Conservation (phyloP, 306 rosid species). For the Acacia acuminata region DNA sequence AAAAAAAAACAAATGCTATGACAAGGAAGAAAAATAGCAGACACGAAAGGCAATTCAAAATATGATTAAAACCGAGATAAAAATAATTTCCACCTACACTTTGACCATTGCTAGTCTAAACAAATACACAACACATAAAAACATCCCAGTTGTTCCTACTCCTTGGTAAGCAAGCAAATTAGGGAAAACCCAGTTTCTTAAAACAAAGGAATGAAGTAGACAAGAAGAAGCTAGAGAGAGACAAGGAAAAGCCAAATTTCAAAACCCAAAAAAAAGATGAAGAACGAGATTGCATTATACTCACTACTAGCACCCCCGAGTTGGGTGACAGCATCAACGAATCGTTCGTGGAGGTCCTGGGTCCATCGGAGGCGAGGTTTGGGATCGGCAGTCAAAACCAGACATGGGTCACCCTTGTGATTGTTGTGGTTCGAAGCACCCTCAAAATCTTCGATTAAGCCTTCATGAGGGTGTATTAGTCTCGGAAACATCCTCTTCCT, state of each 20-base stretch:
- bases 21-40: background rate
- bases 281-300: slow-evolving; percentile 11
- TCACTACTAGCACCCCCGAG: slow-evolving; percentile 89
- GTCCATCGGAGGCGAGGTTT: slow-evolving; percentile 99
- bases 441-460: slow-evolving; percentile 49
- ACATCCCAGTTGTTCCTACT: background rate
- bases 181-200: background rate
- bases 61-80: background rate
- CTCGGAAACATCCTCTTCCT: slow-evolving; percentile 52
- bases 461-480: slow-evolving; percentile 44
- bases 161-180: background rate
- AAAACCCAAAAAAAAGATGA: background rate
- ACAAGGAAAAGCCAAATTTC: background rate
- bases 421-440: slow-evolving; percentile 32
- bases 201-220: background rate
- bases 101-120: background rate
- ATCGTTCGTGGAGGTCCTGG: slow-evolving; percentile 91
- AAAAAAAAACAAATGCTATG: background rate
- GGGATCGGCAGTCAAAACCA: slow-evolving; percentile 92
- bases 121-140: background rate
- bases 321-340: slow-evolving; percentile 93
- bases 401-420: slow-evolving; percentile 74
- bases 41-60: background rate
- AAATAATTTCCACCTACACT: background rate
- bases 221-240: background rate